Evolutionary conservation across 768 basidiomycete species (phyloP).

Genomic region (Serendipita sp.): DNA sequence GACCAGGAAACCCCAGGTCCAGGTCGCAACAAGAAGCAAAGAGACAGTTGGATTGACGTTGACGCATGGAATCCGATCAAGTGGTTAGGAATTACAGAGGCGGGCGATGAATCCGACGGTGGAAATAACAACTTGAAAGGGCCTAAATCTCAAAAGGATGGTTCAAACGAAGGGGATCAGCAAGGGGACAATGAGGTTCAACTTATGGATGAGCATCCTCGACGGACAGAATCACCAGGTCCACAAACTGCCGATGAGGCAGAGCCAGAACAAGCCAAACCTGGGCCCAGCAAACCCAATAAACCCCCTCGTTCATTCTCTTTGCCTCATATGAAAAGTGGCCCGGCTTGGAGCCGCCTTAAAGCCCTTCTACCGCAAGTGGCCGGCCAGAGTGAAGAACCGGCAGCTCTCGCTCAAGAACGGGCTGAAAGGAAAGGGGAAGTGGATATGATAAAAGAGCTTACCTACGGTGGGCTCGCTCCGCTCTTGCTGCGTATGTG

Average conservation of each 20-base stretch:
- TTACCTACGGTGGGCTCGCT: constrained; percentile 65
- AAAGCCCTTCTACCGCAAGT: constrained; percentile 50
- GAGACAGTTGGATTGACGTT: constrained; percentile 26
- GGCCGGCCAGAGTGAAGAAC: constrained; percentile 12
- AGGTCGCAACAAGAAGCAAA: constrained; percentile 30
- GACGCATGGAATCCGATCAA: constrained; percentile 33
- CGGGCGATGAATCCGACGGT: constrained; percentile 16
- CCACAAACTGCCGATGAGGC: constrained; percentile 8
- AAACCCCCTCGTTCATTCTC: constrained; percentile 18
- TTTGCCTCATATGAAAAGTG: constrained; percentile 16
- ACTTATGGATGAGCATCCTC: background rate
- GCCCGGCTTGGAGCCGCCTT: constrained; percentile 43
- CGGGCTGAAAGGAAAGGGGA: constrained; percentile 19
- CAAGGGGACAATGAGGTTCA: constrained; percentile 6
- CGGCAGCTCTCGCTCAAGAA: background rate
- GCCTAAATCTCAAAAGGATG: constrained; percentile 6
- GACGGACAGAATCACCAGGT: background rate
- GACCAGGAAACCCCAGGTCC: constrained; percentile 39
- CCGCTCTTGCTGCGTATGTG: constrained; percentile 64
- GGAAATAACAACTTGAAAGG: constrained; percentile 17
- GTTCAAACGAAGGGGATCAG: background rate
- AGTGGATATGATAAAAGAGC: constrained; percentile 69
- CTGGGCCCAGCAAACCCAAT: constrained; percentile 7
- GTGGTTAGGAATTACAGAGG: constrained; percentile 30
- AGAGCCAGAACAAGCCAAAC: background rate